Percentiles rank a stretch among this genome's conserved stretches.
Evolutionary conservation across 2,329 filamentous ascomycete species (phyloP).

Genomic region (Rhexocercosporidium sp.): DNA sequence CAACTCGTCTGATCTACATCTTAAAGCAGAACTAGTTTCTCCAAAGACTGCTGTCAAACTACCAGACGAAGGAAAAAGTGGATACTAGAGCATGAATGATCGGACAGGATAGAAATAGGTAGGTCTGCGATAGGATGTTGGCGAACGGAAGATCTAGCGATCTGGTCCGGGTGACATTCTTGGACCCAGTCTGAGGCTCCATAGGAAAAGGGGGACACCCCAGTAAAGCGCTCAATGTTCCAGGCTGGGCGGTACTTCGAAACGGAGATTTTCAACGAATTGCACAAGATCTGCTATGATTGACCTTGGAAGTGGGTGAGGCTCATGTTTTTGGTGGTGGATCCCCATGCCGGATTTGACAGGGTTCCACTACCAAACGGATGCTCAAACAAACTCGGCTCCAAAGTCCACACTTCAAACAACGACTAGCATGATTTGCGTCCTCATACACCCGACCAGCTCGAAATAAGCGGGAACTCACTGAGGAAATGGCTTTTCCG

Average conservation of each 20-base stretch:
- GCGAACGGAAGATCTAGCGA: slow-evolving; percentile 1
- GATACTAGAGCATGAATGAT: slow-evolving; percentile 17
- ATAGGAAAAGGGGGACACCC: not conserved
- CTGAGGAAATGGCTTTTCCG: not conserved
- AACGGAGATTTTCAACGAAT: slow-evolving; percentile 24
- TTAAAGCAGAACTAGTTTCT: slow-evolving; percentile 26
- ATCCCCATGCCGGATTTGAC: not conserved
- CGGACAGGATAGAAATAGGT: slow-evolving; percentile 22
- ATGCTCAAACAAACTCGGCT: slow-evolving; percentile 35
- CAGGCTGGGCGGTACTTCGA: slow-evolving; percentile 25
- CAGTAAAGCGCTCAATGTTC: slow-evolving; percentile 28
- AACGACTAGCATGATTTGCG: slow-evolving; percentile 22
- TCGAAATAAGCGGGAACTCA: not conserved
- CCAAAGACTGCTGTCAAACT: slow-evolving; percentile 26
- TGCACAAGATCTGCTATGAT: slow-evolving; percentile 13
- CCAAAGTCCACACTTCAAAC: slow-evolving; percentile 27
- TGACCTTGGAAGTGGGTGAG: slow-evolving; percentile 20
- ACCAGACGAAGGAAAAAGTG: slow-evolving; percentile 19
- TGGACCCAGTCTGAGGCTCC: slow-evolving; percentile 13
- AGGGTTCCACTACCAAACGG: slow-evolving; percentile 26
- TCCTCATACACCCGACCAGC: slow-evolving; percentile 12
- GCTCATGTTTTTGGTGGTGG: slow-evolving; percentile 16
- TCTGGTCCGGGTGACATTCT: slow-evolving; percentile 18
- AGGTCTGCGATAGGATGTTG: slow-evolving; percentile 16
- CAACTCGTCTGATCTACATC: slow-evolving; percentile 39